phyloP scores from a whole-genome alignment of 2,329 filamentous ascomycete species.

The Sporothrix schenckii region DNA sequence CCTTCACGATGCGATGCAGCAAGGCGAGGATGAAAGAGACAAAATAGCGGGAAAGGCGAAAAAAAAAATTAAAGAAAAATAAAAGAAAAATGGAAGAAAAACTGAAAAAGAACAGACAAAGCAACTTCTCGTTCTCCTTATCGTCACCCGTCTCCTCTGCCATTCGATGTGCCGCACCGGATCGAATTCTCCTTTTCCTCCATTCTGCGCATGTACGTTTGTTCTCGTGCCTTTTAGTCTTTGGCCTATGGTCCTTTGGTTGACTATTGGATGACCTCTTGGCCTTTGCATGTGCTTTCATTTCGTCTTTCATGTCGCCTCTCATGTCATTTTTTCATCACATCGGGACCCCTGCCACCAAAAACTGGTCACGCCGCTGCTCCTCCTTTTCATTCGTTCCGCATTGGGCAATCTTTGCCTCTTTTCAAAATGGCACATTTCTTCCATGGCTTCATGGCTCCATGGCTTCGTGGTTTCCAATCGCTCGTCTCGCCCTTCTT shows the following conservation, averaged over 20 bases:
- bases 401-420: slow-evolving; percentile 7
- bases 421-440: background rate
- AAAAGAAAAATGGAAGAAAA: background rate
- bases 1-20: slow-evolving; percentile 26
- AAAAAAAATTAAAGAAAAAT: background rate
- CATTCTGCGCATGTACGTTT: slow-evolving; percentile 16
- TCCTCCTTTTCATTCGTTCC: background rate
- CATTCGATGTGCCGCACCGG: background rate
- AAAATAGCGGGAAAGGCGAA: background rate
- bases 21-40: slow-evolving; percentile 3
- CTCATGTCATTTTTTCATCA: slow-evolving; percentile 1
- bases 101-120: background rate
- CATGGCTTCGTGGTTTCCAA: background rate
- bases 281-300: background rate
- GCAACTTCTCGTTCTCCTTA: background rate
- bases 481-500: background rate
- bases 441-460: background rate
- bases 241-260: background rate
- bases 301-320: background rate
- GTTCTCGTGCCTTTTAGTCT: slow-evolving; percentile 11
- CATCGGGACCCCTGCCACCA: slow-evolving; percentile 3
- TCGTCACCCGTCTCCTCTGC: background rate
- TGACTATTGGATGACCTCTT: no score
- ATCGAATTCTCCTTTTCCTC: slow-evolving; percentile 6
- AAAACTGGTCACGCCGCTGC: slow-evolving; percentile 13